phyloP scores from a whole-genome alignment of 106 monocot species.

The Phalaenopsis equestris region DNA sequence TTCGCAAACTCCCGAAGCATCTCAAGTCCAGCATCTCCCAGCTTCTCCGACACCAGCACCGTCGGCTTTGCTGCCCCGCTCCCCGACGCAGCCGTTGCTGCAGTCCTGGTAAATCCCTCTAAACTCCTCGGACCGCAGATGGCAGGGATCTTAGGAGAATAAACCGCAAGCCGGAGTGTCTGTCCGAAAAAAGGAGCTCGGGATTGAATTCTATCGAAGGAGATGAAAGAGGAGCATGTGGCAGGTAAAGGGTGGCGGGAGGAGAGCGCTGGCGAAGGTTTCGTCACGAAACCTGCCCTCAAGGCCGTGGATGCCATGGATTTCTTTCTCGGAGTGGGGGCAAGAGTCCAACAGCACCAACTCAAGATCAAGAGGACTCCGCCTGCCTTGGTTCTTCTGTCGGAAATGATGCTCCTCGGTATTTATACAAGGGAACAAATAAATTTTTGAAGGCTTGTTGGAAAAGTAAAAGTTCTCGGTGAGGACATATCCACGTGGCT shows the following conservation, averaged over 20 bases:
- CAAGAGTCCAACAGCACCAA: not conserved
- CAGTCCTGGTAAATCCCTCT: not conserved
- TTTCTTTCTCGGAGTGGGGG: not conserved
- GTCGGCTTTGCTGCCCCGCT: constrained; percentile 38
- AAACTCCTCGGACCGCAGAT: not conserved
- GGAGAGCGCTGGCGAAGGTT: constrained; percentile 25
- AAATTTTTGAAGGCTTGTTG: no score
- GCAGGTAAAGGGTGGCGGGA: not conserved
- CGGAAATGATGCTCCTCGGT: not conserved
- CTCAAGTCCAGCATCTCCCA: constrained; percentile 58
- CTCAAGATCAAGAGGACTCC: not conserved
- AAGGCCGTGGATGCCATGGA: not conserved
- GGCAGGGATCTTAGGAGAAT: not conserved
- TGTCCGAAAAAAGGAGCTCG: constrained; percentile 7
- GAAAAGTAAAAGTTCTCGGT: not conserved
- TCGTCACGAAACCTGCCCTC: not conserved
- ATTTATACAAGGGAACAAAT: no score
- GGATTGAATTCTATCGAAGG: constrained; percentile 4
- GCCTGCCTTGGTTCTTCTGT: not conserved
- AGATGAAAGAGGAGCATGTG: not conserved
- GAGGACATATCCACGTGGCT: not conserved
- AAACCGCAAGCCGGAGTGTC: constrained; percentile 5
- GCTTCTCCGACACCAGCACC: constrained; percentile 83
- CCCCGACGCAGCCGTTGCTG: constrained; percentile 1
- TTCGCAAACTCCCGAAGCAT: constrained; percentile 58